Base-by-base conservation (phyloP, 805 yeast species). In the Saccharomycopsis sp. region DNA sequence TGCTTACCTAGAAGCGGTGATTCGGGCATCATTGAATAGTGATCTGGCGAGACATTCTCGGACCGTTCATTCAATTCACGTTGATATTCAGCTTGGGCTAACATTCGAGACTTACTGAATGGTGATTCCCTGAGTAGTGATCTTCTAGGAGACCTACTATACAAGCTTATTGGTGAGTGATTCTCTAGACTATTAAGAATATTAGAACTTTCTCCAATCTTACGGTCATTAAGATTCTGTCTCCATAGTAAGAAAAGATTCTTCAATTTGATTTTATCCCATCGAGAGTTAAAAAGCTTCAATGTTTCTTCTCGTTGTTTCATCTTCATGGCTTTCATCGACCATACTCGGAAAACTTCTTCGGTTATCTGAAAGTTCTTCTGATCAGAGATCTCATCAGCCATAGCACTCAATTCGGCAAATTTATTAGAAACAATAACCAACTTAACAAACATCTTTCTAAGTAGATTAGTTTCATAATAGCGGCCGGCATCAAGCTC, bases 201-300 rank as follows among this genome's bases (percentile, higher is more conserved):
- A 15, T 41, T 25, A 47, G 42, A 23, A 35, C 23, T 41, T 12
- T 56, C n/a, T 17, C 20, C 20, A 5, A 34, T 17, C 15, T 15
- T 12, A 5, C 41, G 23, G 2, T 57, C 58, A 44, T 51, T 47
- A 41, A 22, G 34, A 15, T 58, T 58, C 17, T 51, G 44, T 14
- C 50, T 19, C 63, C 63, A 61, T 19, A 61, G 52, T 25, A 38
- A 35, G 15, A 61, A 56, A 15, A 58, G 24, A 22, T 58, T 56
- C 20, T 34, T 56, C 9, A 56, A 47, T 54, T 54, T 53, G 19
- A 47, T 29, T 34, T 54, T 57, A 34, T 56, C 56, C 62, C 62
- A 61, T 42, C 55, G 49, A 8, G 14, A 22, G 3, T 2, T 19
- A 19, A 60, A 60, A 20, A 52, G 51, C 34, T 52, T 44, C n/a